These are phyloP conservation scores for Lactuca saligna DNA, from an alignment of 129 eudicot species.

Conservation along the genomic window DNA sequence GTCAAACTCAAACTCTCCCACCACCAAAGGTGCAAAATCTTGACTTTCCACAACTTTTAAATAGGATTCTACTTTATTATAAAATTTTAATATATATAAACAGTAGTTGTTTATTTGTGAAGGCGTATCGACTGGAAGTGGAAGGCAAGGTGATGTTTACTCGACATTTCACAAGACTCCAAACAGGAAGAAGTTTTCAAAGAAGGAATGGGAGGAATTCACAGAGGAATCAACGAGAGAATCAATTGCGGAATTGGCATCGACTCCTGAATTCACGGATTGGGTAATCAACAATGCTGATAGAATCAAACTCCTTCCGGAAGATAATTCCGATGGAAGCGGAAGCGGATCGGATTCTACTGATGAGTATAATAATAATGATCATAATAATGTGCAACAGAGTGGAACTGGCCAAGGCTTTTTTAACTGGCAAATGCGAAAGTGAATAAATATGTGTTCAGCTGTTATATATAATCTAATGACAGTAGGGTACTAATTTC, in stretches of 20 bases:
- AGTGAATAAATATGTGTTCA: neutral
- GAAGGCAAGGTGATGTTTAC: constrained; percentile 36
- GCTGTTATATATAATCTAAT: neutral
- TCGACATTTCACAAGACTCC: constrained; percentile 80
- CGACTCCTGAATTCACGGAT: constrained; percentile 76
- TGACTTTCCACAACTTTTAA: neutral
- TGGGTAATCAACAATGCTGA: constrained; percentile 70
- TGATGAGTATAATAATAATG: constrained; percentile 33
- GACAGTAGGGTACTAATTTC: neutral
- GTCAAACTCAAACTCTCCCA: constrained; percentile 30
- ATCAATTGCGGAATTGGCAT: constrained; percentile 61
- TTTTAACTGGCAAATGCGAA: constrained; percentile 42
- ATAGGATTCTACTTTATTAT: neutral
- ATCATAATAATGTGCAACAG: constrained; percentile 23
- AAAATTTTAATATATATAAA: neutral
- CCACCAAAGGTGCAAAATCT: constrained; percentile 46
- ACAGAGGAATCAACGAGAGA: constrained; percentile 74
- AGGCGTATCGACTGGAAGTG: constrained; percentile 38
- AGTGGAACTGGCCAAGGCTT: constrained; percentile 43
- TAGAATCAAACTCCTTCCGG: constrained; percentile 52
- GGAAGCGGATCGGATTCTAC: constrained; percentile 69
- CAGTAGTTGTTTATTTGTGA: constrained; percentile 2
- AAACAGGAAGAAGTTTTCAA: constrained; percentile 61
- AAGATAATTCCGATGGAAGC: constrained; percentile 48
- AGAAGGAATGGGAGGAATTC: constrained; percentile 75